Base-by-base conservation (phyloP, 768 basidiomycete genomes). In the Lactarius hatsudake region DNA sequence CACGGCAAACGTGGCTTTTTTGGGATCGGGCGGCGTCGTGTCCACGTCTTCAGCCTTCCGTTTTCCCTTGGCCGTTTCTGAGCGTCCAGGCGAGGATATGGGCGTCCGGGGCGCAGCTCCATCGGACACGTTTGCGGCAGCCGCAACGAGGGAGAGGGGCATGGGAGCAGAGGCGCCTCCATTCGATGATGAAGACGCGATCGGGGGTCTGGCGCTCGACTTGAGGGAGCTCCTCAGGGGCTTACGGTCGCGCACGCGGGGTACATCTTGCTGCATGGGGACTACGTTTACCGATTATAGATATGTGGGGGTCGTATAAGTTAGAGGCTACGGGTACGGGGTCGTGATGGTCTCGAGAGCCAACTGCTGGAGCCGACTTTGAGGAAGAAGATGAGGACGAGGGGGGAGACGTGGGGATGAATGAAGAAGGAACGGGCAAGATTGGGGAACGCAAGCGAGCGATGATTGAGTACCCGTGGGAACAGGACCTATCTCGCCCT, bases 1-100 rank as follows among this genome's bases (percentile, higher is more conserved):
- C 62, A 84, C 80, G 51, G 86, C 86, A 73, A 90, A 91, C 7
- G 87, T 90, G 45, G 89, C 79, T 59, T 78, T 82, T 81, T 84
- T 66, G 2, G 80, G 83, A 72, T 88, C 88, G 8, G 88, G 87
- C 40, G 88, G 88, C 3, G 89, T 89, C 38, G 82, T 78, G 67
- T 87, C 87, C n/a, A 86, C 79, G 70, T 90, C 89, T 54, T 89
- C 87, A 7, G 88, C 89, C 73, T 91, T 91, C 67, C 90, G 80
- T 75, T 91, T 91, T 8, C 87, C 87, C 71, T 80, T 84, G 40
- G 76, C 73, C 66, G 74, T 76, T 65, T 80, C 76, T 62, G 77
- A 75, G 3, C 71, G 66, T 51, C 71, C 71, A 34, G 61, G 66
- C 3, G 66, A 63, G 0, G 61, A 58, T 1, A 67, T 38, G 67